These are phyloP conservation scores for Chaetomiaceae sp. DNA, from an alignment of 2,329 filamentous ascomycete genomes.

Conservation along the genomic window DNA sequence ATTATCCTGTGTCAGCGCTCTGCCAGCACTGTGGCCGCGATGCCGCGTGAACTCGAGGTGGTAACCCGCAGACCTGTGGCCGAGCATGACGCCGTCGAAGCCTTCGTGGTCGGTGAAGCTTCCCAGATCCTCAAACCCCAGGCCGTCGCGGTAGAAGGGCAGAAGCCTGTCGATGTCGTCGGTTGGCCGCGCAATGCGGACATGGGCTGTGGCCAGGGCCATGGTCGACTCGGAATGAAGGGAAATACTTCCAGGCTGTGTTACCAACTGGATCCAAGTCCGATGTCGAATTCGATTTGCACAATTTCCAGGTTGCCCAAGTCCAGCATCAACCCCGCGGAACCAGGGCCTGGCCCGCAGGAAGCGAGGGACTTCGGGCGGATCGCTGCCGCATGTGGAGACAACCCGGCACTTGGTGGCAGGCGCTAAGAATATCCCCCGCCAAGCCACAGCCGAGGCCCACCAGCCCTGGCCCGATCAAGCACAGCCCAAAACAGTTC, in stretches of 20 bases:
- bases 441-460: constrained; percentile 4
- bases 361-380: too few relatives aligned
- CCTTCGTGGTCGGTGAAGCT: constrained; percentile 36
- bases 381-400: too few relatives aligned
- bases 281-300: too few relatives aligned
- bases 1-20: constrained; percentile 40
- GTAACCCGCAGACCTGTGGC: constrained; percentile 34
- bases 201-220: constrained; percentile 26
- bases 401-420: constrained; percentile 4
- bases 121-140: constrained; percentile 35
- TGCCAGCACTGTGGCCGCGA: constrained; percentile 32
- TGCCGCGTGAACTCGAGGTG: constrained; percentile 42
- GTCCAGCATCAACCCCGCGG: not conserved
- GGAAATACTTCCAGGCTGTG: too few relatives aligned
- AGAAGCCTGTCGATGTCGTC: constrained; percentile 36
- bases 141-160: constrained; percentile 39
- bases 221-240: not conserved
- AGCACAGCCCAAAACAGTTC: too few relatives aligned
- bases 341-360: not conserved
- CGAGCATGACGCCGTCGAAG: constrained; percentile 41
- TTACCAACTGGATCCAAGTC: too few relatives aligned
- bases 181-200: constrained; percentile 41
- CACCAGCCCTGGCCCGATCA: not conserved
- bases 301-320: too few relatives aligned
- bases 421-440: constrained; percentile 12